These are phyloP conservation scores for Xylariaceae sp. DNA, from an alignment of 2,329 filamentous ascomycete species.

Conservation along the genomic window DNA sequence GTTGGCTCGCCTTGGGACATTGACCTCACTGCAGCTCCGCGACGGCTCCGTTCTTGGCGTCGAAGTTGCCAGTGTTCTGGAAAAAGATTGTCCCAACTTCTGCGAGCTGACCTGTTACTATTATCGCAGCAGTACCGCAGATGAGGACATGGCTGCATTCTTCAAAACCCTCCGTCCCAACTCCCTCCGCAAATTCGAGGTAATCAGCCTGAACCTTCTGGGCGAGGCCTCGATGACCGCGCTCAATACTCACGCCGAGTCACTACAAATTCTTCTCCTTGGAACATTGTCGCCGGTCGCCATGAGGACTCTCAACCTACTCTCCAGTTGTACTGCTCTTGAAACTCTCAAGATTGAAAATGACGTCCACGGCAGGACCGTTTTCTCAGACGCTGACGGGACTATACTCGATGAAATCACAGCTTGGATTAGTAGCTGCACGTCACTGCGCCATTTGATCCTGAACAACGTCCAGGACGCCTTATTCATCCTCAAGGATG, in stretches of 20 bases:
- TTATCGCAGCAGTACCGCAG: constrained; percentile 37
- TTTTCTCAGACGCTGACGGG: constrained; percentile 14
- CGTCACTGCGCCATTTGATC: constrained; percentile 19
- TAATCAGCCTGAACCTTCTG: constrained; percentile 48
- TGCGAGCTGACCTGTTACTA: constrained; percentile 50
- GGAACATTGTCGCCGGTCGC: constrained; percentile 21
- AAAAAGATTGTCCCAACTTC: constrained; percentile 53
- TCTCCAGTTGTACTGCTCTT: constrained; percentile 27
- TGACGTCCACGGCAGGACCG: constrained; percentile 6
- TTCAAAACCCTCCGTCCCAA: constrained; percentile 48
- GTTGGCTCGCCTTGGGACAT: constrained; percentile 48
- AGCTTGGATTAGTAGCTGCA: constrained; percentile 24
- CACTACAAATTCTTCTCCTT: constrained; percentile 26
- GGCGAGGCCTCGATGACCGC: constrained; percentile 48
- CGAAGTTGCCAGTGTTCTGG: constrained; percentile 46
- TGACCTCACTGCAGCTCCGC: constrained; percentile 53
- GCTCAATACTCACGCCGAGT: constrained; percentile 34
- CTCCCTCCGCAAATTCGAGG: constrained; percentile 50
- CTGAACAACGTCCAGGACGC: constrained; percentile 40
- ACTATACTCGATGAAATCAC: constrained; percentile 21
- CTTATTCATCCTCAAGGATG: constrained; percentile 23
- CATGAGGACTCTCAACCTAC: constrained; percentile 21
- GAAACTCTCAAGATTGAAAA: constrained; percentile 28
- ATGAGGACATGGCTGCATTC: constrained; percentile 51
- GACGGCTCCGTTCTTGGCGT: constrained; percentile 53